phyloP scores from a whole-genome alignment of 192 early-diverging fungal genomes.

The Coemansia guatemalensis region DNA sequence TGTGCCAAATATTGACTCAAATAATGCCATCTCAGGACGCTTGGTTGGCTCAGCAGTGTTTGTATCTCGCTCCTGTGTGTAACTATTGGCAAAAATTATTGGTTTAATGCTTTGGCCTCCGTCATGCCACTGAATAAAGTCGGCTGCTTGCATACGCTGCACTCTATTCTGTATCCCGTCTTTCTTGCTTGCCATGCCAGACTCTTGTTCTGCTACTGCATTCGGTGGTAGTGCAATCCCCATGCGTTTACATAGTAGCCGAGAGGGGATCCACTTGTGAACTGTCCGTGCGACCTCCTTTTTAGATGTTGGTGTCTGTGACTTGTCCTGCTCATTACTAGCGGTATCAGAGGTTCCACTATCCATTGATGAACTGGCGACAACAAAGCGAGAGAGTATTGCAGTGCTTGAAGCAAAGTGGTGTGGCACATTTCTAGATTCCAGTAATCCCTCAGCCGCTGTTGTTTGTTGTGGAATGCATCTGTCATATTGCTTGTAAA shows the following conservation, averaged over 20 bases:
- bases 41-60: background rate
- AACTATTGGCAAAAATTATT: slow-evolving; percentile 10
- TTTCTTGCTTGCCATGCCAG: background rate
- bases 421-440: slow-evolving; percentile 18
- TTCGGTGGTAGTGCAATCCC: slow-evolving; percentile 15
- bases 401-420: slow-evolving; percentile 1
- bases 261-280: slow-evolving; percentile 25
- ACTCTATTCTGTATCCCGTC: background rate
- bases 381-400: slow-evolving; percentile 28
- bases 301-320: background rate
- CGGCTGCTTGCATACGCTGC: slow-evolving; percentile 22
- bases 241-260: slow-evolving; percentile 39
- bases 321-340: background rate
- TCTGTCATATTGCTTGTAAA: background rate
- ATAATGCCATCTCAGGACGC: slow-evolving; percentile 22
- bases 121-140: slow-evolving; percentile 21
- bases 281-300: slow-evolving; percentile 13
- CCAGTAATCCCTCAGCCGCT: background rate
- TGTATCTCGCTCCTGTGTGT: background rate
- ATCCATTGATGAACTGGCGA: background rate
- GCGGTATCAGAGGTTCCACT: background rate
- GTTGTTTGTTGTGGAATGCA: background rate
- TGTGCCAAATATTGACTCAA: slow-evolving; percentile 33
- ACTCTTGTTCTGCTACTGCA: background rate
- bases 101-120: background rate